phyloP scores from a whole-genome alignment of 2,329 filamentous ascomycete species.

The Acrodontium crateriforme region DNA sequence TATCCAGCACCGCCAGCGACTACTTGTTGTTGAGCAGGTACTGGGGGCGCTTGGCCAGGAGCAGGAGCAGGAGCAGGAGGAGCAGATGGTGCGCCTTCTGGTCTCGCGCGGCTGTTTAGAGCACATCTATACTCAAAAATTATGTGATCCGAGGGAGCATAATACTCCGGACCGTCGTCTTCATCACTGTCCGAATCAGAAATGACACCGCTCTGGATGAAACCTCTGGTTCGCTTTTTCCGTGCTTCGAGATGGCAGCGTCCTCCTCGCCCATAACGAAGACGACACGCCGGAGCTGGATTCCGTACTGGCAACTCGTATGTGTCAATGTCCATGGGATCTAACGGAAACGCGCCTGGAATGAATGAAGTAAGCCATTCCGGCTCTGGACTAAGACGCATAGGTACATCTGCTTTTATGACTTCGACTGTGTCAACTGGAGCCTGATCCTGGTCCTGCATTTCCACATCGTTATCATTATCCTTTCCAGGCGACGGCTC shows the following conservation, averaged over 20 bases:
- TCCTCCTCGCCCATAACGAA: slow-evolving; percentile 71
- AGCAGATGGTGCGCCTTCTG: slow-evolving; percentile 6
- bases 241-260: slow-evolving; percentile 69
- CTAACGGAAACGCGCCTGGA: slow-evolving; percentile 11
- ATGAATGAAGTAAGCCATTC: too few relatives aligned
- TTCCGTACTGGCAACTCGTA: slow-evolving; percentile 6
- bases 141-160: slow-evolving; percentile 27
- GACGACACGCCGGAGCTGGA: slow-evolving; percentile 55
- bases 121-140: slow-evolving; percentile 56
- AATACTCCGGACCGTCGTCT: slow-evolving; percentile 41
- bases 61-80: slow-evolving; percentile 2
- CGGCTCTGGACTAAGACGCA: slow-evolving; percentile 11
- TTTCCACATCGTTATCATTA: slow-evolving; percentile 26
- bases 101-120: slow-evolving; percentile 32
- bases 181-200: slow-evolving; percentile 85
- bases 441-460: slow-evolving; percentile 17
- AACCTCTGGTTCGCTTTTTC: slow-evolving; percentile 12
- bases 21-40: too few relatives aligned
- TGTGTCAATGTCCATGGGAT: slow-evolving; percentile 6
- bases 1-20: too few relatives aligned
- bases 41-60: too few relatives aligned
- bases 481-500: slow-evolving; percentile 22
- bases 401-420: slow-evolving; percentile 9
- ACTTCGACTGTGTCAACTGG: neutral
- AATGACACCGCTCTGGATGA: slow-evolving; percentile 19